phyloP scores from a whole-genome alignment of 1,284 basidiomycete genomes.

The Cryptococcus sp. region DNA sequence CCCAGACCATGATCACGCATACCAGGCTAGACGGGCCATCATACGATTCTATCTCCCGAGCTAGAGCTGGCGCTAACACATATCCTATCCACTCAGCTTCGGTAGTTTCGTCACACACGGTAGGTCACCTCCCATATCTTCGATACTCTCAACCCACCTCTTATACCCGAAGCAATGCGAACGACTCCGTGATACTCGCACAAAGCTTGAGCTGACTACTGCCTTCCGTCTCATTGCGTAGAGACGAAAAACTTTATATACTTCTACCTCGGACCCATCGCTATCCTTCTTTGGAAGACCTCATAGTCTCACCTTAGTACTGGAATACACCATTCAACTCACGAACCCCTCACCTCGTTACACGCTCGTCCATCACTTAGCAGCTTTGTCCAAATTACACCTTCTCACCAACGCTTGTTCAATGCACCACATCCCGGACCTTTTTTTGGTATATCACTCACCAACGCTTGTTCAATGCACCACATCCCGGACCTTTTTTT shows the following conservation, averaged over 20 bases:
- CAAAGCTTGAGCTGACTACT: slow-evolving; percentile 1
- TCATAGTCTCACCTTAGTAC: slow-evolving; percentile 48
- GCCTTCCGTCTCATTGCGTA: slow-evolving; percentile 46
- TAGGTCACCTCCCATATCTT: slow-evolving; percentile 55
- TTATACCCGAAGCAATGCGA: slow-evolving; percentile 12
- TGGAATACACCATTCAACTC: no score
- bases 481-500: no score
- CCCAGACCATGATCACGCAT: no score
- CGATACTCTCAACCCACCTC: slow-evolving; percentile 15
- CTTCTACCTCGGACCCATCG: slow-evolving; percentile 86
- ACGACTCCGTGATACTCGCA: slow-evolving; percentile 16
- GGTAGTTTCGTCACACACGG: slow-evolving; percentile 97
- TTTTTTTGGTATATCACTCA: no score
- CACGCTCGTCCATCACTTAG: no score
- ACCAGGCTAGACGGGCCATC: no score
- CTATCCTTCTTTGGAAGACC: slow-evolving; percentile 93
- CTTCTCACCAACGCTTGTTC: no score
- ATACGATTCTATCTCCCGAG: no score
- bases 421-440: no score
- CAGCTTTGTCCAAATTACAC: no score
- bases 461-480: no score
- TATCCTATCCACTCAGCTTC: slow-evolving; percentile 59
- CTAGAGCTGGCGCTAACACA: neutral
- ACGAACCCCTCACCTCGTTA: no score
- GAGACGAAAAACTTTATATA: slow-evolving; percentile 98